Percentiles rank a stretch among this genome's conserved stretches.
Conservation (phyloP, 1,284 basidiomycete genomes). For the Cryptococcus depauperatus region DNA sequence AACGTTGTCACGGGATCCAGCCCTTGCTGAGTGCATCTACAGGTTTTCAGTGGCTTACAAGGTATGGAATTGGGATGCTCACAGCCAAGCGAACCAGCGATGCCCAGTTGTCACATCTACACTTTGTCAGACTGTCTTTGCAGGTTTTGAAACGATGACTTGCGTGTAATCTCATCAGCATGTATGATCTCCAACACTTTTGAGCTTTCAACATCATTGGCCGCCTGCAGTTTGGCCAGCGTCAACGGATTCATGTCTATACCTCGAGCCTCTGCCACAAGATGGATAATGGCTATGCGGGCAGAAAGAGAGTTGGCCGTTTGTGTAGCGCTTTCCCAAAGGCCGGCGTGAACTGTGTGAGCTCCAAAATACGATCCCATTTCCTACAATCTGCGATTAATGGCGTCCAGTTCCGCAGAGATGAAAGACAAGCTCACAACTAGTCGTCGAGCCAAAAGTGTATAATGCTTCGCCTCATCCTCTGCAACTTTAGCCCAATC, state of each 20-base stretch:
- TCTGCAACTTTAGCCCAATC: conserved; percentile 69
- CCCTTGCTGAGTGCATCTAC: conserved; percentile 54
- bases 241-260: conserved; percentile 79
- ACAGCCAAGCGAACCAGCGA: conserved; percentile 71
- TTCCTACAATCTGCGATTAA: conserved; percentile 40
- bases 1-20: conserved; percentile 65
- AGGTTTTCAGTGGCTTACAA: background rate
- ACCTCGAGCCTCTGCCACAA: conserved; percentile 81
- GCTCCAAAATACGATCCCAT: conserved; percentile 66
- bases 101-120: conserved; percentile 69
- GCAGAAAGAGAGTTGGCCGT: conserved; percentile 65
- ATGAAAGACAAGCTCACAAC: conserved; percentile 46
- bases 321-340: conserved; percentile 72
- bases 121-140: conserved; percentile 1
- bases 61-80: conserved; percentile 8
- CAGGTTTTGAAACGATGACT: conserved; percentile 32
- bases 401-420: background rate
- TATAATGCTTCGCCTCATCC: conserved; percentile 70
- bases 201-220: conserved; percentile 63
- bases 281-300: conserved; percentile 76
- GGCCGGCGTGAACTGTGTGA: conserved; percentile 55
- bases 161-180: conserved; percentile 64
- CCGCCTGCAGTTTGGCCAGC: conserved; percentile 64
- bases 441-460: conserved; percentile 45
- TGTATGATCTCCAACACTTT: conserved; percentile 67